Conservation (phyloP, 2,329 filamentous ascomycete genomes). For the Gaeumannomyces sp. region DNA sequence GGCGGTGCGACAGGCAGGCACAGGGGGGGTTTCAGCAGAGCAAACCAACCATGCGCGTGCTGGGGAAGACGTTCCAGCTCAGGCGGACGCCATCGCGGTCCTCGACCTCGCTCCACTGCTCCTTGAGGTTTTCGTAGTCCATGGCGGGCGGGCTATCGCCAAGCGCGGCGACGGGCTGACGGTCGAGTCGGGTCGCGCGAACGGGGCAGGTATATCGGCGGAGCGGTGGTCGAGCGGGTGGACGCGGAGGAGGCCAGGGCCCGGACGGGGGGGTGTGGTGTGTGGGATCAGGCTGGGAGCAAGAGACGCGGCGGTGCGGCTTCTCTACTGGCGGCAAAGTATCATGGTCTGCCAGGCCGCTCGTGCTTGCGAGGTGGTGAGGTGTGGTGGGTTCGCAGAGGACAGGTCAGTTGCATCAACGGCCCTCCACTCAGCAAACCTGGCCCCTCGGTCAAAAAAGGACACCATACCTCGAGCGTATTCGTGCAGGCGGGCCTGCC, state of each 20-base stretch:
- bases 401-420: conserved; percentile 1
- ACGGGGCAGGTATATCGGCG: no score
- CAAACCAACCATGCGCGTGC: conserved; percentile 79
- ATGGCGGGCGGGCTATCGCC: conserved; percentile 38
- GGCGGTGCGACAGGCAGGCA: not conserved
- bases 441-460: conserved; percentile 11
- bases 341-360: conserved; percentile 4
- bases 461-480: conserved; percentile 10
- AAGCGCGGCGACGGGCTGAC: conserved; percentile 1
- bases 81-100: conserved; percentile 92
- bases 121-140: conserved; percentile 91
- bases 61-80: conserved; percentile 98
- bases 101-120: conserved; percentile 94
- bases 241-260: not conserved
- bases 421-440: not conserved
- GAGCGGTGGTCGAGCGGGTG: not conserved
- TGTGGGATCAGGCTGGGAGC: not conserved
- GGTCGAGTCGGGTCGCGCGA: not conserved
- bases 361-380: conserved; percentile 1
- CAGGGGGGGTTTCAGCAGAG: not conserved
- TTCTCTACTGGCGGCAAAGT: conserved; percentile 2
- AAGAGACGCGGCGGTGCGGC: not conserved
- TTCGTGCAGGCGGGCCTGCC: conserved; percentile 1
- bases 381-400: not conserved
- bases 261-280: not conserved